phyloP scores from a whole-genome alignment of 306 rosid species.

The Cicer judaicum region DNA sequence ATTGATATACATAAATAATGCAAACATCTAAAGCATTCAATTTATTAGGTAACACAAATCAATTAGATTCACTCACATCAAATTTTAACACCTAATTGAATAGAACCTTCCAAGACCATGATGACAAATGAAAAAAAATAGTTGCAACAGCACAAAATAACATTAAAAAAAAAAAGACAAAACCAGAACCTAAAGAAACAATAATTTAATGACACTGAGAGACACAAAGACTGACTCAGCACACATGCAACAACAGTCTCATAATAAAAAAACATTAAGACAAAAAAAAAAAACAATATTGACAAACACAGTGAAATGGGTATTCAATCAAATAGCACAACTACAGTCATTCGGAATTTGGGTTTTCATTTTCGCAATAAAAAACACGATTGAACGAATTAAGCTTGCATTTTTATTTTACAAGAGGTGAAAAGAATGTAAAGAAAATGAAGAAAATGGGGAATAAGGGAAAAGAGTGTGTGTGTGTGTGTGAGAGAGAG shows the following conservation, averaged over 20 bases:
- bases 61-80: slow-evolving; percentile 2
- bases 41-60: slow-evolving; percentile 2
- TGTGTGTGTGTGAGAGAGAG: too few relatives aligned
- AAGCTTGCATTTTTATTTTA: background rate
- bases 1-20: slow-evolving; percentile 6
- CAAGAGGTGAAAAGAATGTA: background rate
- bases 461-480: background rate
- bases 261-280: slow-evolving; percentile 11
- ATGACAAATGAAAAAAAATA: background rate
- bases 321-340: background rate
- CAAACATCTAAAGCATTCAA: slow-evolving; percentile 5
- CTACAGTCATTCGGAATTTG: background rate
- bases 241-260: slow-evolving; percentile 14
- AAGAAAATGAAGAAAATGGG: background rate
- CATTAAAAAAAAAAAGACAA: slow-evolving; percentile 29
- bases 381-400: background rate
- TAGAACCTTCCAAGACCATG: slow-evolving; percentile 1
- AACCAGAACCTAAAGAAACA: slow-evolving; percentile 5
- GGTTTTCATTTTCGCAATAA: background rate
- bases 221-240: slow-evolving; percentile 25
- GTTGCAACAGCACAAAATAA: slow-evolving; percentile 33
- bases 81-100: background rate
- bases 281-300: background rate
- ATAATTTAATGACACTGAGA: background rate
- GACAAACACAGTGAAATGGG: background rate